Base-by-base conservation (phyloP, 2,329 filamentous ascomycete species). In the Trichoderma semiorbis region DNA sequence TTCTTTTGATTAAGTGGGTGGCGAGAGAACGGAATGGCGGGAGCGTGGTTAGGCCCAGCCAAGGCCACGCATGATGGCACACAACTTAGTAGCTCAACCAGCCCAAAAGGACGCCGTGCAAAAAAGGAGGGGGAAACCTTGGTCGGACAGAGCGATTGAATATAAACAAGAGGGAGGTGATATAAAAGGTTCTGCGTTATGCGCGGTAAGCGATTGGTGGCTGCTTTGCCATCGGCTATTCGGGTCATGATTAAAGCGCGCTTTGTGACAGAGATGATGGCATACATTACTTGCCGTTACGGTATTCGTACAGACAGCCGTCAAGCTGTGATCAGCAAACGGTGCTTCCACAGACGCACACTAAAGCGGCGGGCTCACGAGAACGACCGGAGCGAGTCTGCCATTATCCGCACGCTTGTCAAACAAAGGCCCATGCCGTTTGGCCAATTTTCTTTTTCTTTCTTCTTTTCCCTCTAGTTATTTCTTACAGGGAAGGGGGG, bases 1-100 rank as follows among this genome's bases (percentile, higher is more conserved):
- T 11, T 28, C 21, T 39, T 39, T 39, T 26, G 24, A 55, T 14
- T 34, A 8, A 65, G 50, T 50, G 70, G 70, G 63, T 72, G 63
- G 70, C 64, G 43, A 72, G 62, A 71, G 63, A 34, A 57, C 47
- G 70, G 57, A 72, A 68, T 58, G 55, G 57, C 70, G 70, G 70
- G 63, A 72, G 63, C 63, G 57, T 60, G 70, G 70, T 57, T 72
- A 55, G 63, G 57, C 62, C 60, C 28, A 67, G 69, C 55, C 53
- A 55, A 61, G 62, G 63, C 70, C 63, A 63, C 43, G 64, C 55
- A 63, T 68, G 39, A 67, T 67, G 63, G 70, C 70, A 72, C 62
- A 68, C 70, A 71, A 47, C 70, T 30, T 60, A 34, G 28, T 71
- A 66, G 69, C 69, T 62, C 69, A 53, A 71, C 58, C 63, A 71